Evolutionary conservation across 345 rosid species (phyloP), one percentile per base, ranked within the genome.

Genomic region (Eucalyptus tenuipes): DNA sequence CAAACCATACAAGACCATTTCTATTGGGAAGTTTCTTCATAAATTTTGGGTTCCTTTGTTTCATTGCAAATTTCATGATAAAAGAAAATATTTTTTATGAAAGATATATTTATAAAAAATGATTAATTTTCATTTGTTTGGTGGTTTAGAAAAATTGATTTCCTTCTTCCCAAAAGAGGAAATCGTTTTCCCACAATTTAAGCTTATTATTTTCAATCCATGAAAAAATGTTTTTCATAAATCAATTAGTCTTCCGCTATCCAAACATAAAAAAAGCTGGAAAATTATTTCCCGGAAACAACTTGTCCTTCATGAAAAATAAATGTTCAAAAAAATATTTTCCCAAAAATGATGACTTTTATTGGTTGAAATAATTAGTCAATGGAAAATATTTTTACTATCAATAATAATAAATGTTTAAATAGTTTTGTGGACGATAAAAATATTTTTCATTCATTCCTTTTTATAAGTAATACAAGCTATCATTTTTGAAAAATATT

Each of bases 171-270:
- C 24, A 68, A 33, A 68, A 68, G 13, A 17, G 13, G 12, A 68
- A 68, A 10, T 68, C 1, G 1, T 33, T 33, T 31, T 68, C 3
- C 24, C 12, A 10, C 20, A 16, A n/a, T 9, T 17, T 33, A 68
- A 68, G 2, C 13, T 68, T 33, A 8, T 68, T 33, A 10, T 33
- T 61, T 61, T 61, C 1, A 13, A 0, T 61, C 16, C 17, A 13
- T 61, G 17, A 27, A 10, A 59, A 59, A 3, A 11, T 3, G 0
- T 68, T 68, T 33, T 68, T 1, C 1, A 0, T 33, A 68, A 3
- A 33, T 68, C 24, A 0, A 68, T 17, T 9, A 33, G 3, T 31
- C 11, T 9, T 68, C 13, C 0, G 0, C 20, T 18, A 68, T 68
- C 3, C 25, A 18, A 68, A 68, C 42, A 33, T 18, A 3, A 17